A percentile compares a stretch with the other conserved stretches of the same genome.
These are phyloP conservation scores for Solanum phureja DNA, from an alignment of 257 asterid genomes.

Conservation along the genomic window DNA sequence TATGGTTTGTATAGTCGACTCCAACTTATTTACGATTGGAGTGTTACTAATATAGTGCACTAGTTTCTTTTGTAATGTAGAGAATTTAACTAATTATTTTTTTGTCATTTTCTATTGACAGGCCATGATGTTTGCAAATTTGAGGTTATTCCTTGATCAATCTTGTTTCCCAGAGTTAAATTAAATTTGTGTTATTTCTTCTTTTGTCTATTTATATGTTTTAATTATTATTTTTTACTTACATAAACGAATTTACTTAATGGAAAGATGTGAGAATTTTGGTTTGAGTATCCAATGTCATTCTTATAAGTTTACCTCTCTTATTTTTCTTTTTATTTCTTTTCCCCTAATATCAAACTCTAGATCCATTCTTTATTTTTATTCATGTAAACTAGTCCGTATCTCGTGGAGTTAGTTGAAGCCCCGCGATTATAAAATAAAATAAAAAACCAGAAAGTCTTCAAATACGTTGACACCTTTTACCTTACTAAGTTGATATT, in stretches of 20 bases:
- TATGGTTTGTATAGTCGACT: background rate
- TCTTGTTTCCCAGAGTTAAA: background rate
- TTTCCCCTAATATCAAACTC: background rate
- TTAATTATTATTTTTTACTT: background rate
- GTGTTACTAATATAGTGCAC: background rate
- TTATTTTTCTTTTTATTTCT: background rate
- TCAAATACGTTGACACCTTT: background rate
- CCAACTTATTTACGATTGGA: background rate
- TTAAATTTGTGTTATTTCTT: background rate
- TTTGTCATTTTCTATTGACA: conserved; percentile 16
- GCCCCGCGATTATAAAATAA: background rate
- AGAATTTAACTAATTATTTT: background rate
- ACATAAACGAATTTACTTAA: background rate
- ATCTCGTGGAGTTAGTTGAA: background rate
- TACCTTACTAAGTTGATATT: background rate
- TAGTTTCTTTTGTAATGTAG: background rate
- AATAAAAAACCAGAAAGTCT: background rate
- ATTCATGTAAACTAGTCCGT: background rate
- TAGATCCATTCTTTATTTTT: background rate
- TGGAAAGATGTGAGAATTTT: background rate
- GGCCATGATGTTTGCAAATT: conserved; percentile 72
- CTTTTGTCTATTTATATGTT: background rate
- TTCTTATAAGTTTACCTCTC: background rate
- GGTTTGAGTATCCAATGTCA: background rate
- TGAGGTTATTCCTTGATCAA: conserved; percentile 35